These are phyloP conservation scores for Iberis pinnata DNA, from an alignment of 345 rosid genomes.

Conservation along the genomic window DNA sequence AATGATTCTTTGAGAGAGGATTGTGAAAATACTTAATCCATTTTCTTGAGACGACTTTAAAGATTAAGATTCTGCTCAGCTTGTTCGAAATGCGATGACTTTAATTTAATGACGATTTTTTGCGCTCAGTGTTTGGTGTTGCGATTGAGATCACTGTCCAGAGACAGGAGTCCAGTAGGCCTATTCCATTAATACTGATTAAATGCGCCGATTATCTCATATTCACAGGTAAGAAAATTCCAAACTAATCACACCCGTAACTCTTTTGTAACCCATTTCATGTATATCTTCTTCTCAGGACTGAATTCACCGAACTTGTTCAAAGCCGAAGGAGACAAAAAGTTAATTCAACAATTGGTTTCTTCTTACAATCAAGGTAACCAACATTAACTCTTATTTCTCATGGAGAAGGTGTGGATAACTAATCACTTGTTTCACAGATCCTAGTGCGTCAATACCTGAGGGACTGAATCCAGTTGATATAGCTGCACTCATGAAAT, in stretches of 20 bases:
- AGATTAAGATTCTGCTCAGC: constrained; percentile 2
- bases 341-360: constrained; percentile 68
- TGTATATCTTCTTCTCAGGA: constrained; percentile 36
- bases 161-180: constrained; percentile 56
- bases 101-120: neutral
- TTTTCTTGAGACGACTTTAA: constrained; percentile 3
- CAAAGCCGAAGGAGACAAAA: constrained; percentile 72
- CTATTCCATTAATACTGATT: constrained; percentile 58
- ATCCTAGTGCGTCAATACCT: constrained; percentile 58
- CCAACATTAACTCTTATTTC: constrained; percentile 4
- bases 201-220: constrained; percentile 82
- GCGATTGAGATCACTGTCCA: constrained; percentile 72
- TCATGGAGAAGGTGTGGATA: neutral
- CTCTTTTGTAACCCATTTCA: neutral
- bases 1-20: neutral
- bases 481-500: constrained; percentile 69
- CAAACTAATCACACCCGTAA: neutral
- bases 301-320: constrained; percentile 60
- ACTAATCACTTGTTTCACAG: constrained; percentile 34
- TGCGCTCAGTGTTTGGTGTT: constrained; percentile 71
- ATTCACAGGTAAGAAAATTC: constrained; percentile 51
- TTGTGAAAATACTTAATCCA: neutral
- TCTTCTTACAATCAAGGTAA: constrained; percentile 71
- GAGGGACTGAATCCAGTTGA: constrained; percentile 69
- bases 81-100: constrained; percentile 6